A percentile compares a stretch with the other conserved stretches of the same genome.
Evolutionary conservation across 73 alveolate species (phyloP).

Genomic region (Stentor roeselii): DNA sequence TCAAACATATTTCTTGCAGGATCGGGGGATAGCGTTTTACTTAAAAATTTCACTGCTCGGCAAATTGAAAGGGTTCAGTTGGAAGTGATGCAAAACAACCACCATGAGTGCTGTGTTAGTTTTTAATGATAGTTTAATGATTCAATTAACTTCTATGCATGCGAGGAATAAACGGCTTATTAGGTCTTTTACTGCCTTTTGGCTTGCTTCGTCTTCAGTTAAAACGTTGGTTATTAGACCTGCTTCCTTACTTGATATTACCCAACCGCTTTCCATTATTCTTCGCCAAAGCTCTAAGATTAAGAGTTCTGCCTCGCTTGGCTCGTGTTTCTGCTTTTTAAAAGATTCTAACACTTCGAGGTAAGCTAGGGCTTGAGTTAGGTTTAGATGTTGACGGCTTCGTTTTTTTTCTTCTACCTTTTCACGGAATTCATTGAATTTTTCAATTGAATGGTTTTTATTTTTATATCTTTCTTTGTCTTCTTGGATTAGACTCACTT

Average conservation of each 20-base stretch:
- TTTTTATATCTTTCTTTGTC: slow-evolving; percentile 18
- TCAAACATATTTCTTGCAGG: too few species aligned
- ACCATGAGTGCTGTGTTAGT: too few species aligned
- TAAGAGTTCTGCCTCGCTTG: background rate
- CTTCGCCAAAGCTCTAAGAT: background rate
- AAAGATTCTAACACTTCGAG: background rate
- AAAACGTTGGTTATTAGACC: background rate
- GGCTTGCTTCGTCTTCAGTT: background rate
- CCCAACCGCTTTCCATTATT: slow-evolving; percentile 13
- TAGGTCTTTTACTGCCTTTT: background rate
- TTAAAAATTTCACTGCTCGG: too few species aligned
- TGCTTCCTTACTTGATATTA: background rate
- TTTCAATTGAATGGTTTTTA: background rate
- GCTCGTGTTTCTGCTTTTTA: background rate
- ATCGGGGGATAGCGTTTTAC: too few species aligned
- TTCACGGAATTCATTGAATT: slow-evolving; percentile 6
- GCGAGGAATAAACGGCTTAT: too few species aligned
- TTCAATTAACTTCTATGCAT: too few species aligned
- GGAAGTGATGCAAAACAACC: too few species aligned
- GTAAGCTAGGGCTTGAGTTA: background rate
- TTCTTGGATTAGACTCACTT: slow-evolving; percentile 4
- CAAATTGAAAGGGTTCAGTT: too few species aligned
- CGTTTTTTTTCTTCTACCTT: slow-evolving; percentile 5
- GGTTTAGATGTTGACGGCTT: background rate
- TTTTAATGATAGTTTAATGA: too few species aligned